Evolutionary conservation across 148 eudicot genomes (phyloP).

Genomic region (Agrostemma githago): DNA sequence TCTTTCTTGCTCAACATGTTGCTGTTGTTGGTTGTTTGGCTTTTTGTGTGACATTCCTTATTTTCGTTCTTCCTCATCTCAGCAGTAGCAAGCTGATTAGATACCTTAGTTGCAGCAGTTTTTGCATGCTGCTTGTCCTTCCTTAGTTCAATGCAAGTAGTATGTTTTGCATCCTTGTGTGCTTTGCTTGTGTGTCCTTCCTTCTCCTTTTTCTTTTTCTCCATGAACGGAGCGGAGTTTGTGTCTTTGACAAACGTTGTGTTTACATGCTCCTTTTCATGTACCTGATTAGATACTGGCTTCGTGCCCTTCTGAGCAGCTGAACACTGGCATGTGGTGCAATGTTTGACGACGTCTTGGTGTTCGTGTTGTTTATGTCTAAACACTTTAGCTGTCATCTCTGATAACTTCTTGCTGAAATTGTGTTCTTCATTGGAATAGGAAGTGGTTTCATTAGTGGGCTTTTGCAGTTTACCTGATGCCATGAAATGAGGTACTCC

Average conservation of each 20-base stretch:
- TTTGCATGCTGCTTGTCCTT: constrained; percentile 21
- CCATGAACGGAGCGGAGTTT: neutral
- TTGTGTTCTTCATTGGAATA: constrained; percentile 23
- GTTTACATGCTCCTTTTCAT: constrained; percentile 20
- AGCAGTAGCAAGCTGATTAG: constrained; percentile 10
- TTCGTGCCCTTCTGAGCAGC: constrained; percentile 7
- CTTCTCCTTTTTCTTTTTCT: constrained; percentile 19
- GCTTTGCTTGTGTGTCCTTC: constrained; percentile 11
- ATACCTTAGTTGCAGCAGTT: neutral
- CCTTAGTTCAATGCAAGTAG: constrained; percentile 10
- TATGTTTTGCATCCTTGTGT: constrained; percentile 19
- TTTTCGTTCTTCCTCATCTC: constrained; percentile 24
- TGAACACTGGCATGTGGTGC: constrained; percentile 30
- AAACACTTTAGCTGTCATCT: constrained; percentile 32
- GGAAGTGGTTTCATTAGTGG: constrained; percentile 17
- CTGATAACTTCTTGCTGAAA: constrained; percentile 32
- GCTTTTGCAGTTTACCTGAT: constrained; percentile 34
- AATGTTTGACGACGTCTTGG: constrained; percentile 24
- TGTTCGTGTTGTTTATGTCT: constrained; percentile 31
- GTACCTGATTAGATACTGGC: constrained; percentile 5
- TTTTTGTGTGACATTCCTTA: constrained; percentile 18
- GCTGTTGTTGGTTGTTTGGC: constrained; percentile 12
- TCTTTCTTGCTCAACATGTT: constrained; percentile 16
- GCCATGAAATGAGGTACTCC: constrained; percentile 27
- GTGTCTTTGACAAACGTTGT: neutral